These are phyloP conservation scores for Lipomyces mesembrius DNA, from an alignment of 805 yeast genomes.

Conservation along the genomic window DNA sequence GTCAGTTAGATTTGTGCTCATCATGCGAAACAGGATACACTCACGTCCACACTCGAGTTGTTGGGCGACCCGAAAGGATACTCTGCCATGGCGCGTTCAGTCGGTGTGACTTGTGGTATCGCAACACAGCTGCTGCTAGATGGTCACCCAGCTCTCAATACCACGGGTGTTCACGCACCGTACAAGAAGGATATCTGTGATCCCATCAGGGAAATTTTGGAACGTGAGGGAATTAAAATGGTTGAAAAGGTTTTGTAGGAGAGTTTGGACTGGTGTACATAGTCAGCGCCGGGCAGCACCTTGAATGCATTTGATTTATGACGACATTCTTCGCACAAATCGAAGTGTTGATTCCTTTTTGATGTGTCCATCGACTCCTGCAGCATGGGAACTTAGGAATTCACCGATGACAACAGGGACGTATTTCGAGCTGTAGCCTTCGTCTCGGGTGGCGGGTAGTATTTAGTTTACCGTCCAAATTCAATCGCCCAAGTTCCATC, in stretches of 20 bases:
- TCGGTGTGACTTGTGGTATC: slow-evolving; percentile 98
- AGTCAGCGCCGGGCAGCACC: too few relatives aligned
- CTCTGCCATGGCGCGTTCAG: slow-evolving; percentile 97
- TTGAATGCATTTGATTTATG: too few relatives aligned
- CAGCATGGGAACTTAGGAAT: too few relatives aligned
- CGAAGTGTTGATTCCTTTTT: too few relatives aligned
- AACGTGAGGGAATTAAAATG: slow-evolving; percentile 84
- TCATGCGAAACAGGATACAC: slow-evolving; percentile 60
- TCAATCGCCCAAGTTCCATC: too few relatives aligned
- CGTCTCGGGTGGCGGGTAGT: too few relatives aligned
- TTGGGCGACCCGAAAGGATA: slow-evolving; percentile 88
- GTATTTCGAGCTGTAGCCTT: too few relatives aligned
- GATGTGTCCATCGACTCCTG: too few relatives aligned
- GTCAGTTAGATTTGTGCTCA: background rate
- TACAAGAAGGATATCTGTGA: slow-evolving; percentile 85
- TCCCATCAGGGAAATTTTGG: slow-evolving; percentile 86
- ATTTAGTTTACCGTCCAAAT: too few relatives aligned
- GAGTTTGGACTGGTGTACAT: too few relatives aligned
- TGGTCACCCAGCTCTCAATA: slow-evolving; percentile 67
- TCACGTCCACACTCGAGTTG: slow-evolving; percentile 93
- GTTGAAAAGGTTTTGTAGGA: slow-evolving; percentile 61
- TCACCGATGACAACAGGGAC: too few relatives aligned
- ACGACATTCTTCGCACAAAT: too few relatives aligned
- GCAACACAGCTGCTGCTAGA: slow-evolving; percentile 83
- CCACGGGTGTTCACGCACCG: slow-evolving; percentile 86